Evolutionary conservation across 495 filamentous ascomycete genomes (phyloP).

Genomic region (Platismatia glauca): DNA sequence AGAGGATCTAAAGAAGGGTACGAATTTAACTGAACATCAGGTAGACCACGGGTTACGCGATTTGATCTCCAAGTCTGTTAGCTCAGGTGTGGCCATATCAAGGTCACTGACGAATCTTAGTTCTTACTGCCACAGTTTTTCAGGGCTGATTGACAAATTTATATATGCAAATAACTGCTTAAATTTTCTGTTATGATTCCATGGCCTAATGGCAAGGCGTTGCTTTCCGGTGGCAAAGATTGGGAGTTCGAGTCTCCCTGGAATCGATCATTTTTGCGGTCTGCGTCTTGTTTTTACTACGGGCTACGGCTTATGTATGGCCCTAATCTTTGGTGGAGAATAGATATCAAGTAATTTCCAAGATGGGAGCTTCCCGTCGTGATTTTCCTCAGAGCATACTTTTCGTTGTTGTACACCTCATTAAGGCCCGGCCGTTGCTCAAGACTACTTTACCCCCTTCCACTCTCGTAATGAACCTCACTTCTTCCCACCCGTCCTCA

Average conservation of each 20-base stretch:
- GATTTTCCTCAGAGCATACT: slow-evolving; percentile 50
- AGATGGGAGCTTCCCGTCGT: background rate
- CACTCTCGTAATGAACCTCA: slow-evolving; percentile 65
- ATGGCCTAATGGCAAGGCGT: slow-evolving; percentile 29
- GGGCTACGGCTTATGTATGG: no score
- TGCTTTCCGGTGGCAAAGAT: slow-evolving; percentile 30
- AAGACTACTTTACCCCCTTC: slow-evolving; percentile 67
- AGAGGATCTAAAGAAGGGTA: no score
- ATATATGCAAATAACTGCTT: no score
- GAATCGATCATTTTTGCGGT: slow-evolving; percentile 6
- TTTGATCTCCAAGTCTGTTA: no score
- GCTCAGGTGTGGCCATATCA: no score
- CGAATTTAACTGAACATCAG: no score
- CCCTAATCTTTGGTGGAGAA: no score
- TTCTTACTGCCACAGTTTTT: no score
- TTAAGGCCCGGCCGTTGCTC: slow-evolving; percentile 73
- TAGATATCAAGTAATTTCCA: background rate
- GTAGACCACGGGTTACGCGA: no score
- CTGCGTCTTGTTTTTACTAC: background rate
- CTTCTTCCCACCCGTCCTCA: slow-evolving; percentile 64
- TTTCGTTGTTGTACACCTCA: slow-evolving; percentile 53
- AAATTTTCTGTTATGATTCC: background rate
- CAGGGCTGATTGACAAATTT: no score
- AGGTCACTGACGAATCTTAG: no score
- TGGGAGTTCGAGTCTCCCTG: slow-evolving; percentile 26